Evolutionary conservation across 768 basidiomycete species (phyloP), one percentile per base, ranked within the genome.

Genomic region (Zangia roseola): DNA sequence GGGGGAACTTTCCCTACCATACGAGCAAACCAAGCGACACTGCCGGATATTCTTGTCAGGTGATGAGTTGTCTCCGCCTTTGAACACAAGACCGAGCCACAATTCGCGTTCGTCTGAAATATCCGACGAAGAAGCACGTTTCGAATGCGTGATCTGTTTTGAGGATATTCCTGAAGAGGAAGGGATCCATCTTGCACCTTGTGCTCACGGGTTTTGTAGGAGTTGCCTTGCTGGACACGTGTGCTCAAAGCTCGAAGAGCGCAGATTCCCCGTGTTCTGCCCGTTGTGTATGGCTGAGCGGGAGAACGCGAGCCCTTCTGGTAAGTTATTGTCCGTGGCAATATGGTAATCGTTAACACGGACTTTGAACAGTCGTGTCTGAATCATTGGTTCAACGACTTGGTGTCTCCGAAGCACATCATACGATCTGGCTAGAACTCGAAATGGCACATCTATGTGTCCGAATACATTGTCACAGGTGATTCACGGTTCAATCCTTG

Each of bases 201-300:
- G 84, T 52, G 59, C 58, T 12, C 83, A 87, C 55, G 52, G 58
- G 10, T 78, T 81, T 52, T 86, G 86, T 63, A 71, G 75, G 40
- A 61, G 64, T 5, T 86, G 86, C 57, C 59, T 84, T 21, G 63
- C 57, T 30, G 53, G 59, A 10, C 73, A 82, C 36, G 67, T 78
- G 5, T 58, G 56, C 26, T 68, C 76, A 12, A 77, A 76, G 57
- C 68, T 86, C 19, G 67, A 70, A 14, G 79, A 81, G 30, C 72
- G 71, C 47, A 72, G 66, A 20, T 84, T 74, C 41, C 84, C 84
- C 1, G 76, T 86, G 21, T 62, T 76, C 16, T 87, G 84, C 56
- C 86, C 84, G 2, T 48, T 74, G 19, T 86, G 86, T 52, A 62
- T 71, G 24, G 63, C 71, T 5, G 71, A 72, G 19, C 56, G 56